Evolutionary conservation across 2,329 filamentous ascomycete genomes (phyloP).

Genomic region (Fonsecaea pedrosoi): DNA sequence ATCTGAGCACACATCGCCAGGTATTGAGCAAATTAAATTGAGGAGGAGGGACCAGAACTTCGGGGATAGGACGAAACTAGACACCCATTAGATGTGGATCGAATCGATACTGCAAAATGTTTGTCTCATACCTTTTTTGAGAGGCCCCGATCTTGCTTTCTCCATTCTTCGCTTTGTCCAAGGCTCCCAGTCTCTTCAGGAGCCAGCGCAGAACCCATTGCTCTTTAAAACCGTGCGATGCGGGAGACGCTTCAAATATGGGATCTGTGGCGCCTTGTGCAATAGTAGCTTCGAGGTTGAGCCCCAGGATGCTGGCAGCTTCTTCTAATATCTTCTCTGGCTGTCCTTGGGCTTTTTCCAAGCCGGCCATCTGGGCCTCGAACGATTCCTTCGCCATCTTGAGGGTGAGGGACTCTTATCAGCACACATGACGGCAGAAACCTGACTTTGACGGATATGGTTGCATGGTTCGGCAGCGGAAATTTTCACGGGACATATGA

Average conservation of each 20-base stretch:
- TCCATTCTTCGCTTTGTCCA: constrained; percentile 33
- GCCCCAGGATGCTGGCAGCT: constrained; percentile 52
- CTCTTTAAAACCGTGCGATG: constrained; percentile 54
- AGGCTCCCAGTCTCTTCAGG: constrained; percentile 63
- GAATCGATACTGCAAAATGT: neutral
- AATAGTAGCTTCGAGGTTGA: constrained; percentile 47
- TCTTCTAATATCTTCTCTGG: constrained; percentile 50
- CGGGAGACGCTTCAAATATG: constrained; percentile 16
- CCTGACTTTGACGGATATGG: neutral
- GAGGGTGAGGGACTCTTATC: neutral
- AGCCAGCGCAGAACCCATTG: constrained; percentile 74
- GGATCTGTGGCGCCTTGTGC: constrained; percentile 33
- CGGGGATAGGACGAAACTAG: constrained; percentile 23
- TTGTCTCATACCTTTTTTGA: constrained; percentile 11
- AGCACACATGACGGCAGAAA: neutral
- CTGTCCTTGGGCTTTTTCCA: constrained; percentile 53
- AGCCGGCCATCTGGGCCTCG: constrained; percentile 41
- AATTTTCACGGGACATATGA: neutral
- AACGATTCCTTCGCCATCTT: constrained; percentile 32
- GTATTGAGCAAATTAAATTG: constrained; percentile 30
- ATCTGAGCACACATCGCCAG: constrained; percentile 28
- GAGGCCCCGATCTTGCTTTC: neutral
- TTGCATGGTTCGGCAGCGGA: neutral
- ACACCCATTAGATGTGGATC: constrained; percentile 8
- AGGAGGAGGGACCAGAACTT: constrained; percentile 37